phyloP scores from a whole-genome alignment of 306 rosid genomes.

The Dryas drummondii region DNA sequence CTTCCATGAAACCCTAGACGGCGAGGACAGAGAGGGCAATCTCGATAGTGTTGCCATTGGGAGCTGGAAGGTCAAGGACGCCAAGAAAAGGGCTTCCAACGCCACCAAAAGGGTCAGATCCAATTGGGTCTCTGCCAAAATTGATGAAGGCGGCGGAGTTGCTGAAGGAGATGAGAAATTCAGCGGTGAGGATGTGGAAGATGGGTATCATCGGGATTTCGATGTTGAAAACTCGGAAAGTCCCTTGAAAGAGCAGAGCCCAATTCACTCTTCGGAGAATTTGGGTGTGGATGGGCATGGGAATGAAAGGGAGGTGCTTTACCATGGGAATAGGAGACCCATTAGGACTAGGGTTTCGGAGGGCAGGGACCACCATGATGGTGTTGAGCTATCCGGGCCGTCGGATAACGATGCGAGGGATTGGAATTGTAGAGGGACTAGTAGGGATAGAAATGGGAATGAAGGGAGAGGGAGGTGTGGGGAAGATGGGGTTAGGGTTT shows the following conservation, averaged over 20 bases:
- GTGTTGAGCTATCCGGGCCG: slow-evolving; percentile 73
- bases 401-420: slow-evolving; percentile 74
- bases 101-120: slow-evolving; percentile 77
- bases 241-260: slow-evolving; percentile 69
- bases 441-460: slow-evolving; percentile 54
- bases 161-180: slow-evolving; percentile 60
- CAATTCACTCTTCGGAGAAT: slow-evolving; percentile 67
- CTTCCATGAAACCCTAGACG: slow-evolving; percentile 61
- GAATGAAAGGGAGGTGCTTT: slow-evolving; percentile 52
- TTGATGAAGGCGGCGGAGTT: slow-evolving; percentile 56
- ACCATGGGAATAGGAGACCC: slow-evolving; percentile 52
- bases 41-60: slow-evolving; percentile 74
- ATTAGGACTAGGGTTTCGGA: slow-evolving; percentile 67
- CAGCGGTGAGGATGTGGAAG: slow-evolving; percentile 68
- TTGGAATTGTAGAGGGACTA: slow-evolving; percentile 54
- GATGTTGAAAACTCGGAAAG: slow-evolving; percentile 80
- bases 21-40: slow-evolving; percentile 57
- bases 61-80: slow-evolving; percentile 79
- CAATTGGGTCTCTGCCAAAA: slow-evolving; percentile 75
- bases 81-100: slow-evolving; percentile 67
- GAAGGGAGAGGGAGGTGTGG: slow-evolving; percentile 56
- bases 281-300: slow-evolving; percentile 67
- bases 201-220: slow-evolving; percentile 65
- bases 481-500: slow-evolving; percentile 84
- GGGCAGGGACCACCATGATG: slow-evolving; percentile 59